Conservation (phyloP, 768 basidiomycete genomes). For the Suillus fuscotomentosus region DNA sequence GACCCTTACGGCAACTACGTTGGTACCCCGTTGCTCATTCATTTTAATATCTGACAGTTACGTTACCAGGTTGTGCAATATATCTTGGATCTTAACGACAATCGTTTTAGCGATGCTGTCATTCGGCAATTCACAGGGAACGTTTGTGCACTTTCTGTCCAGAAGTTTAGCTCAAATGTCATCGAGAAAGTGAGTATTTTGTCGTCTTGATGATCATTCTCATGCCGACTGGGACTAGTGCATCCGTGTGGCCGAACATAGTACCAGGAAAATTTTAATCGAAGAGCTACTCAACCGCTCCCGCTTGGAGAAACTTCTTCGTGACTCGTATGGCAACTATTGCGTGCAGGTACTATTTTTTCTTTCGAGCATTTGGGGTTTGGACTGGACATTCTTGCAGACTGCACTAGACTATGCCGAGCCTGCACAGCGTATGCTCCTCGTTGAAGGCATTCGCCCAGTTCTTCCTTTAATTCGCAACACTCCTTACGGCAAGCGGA, state of each 20-base stretch:
- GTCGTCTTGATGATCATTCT: constrained; percentile 2
- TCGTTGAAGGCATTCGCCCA: constrained; percentile 98
- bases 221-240: constrained; percentile 39
- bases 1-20: constrained; percentile 96
- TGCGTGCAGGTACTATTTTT: constrained; percentile 72
- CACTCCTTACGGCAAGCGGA: constrained; percentile 98
- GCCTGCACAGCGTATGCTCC: constrained; percentile 83
- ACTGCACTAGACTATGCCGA: constrained; percentile 98
- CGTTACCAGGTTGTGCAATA: constrained; percentile 87
- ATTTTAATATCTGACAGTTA: neutral
- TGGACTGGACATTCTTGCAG: constrained; percentile 39
- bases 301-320: constrained; percentile 90
- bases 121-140: constrained; percentile 98
- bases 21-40: constrained; percentile 24
- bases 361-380: constrained; percentile 6
- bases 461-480: constrained; percentile 97
- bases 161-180: constrained; percentile 99
- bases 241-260: constrained; percentile 94
- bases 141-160: constrained; percentile 95
- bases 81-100: constrained; percentile 97
- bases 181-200: constrained; percentile 77
- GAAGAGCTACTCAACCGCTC: constrained; percentile 94
- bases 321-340: constrained; percentile 96
- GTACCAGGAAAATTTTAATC: constrained; percentile 90
- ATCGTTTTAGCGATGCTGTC: constrained; percentile 95